These are phyloP conservation scores for Colletotrichum paranaense DNA, from an alignment of 2,329 filamentous ascomycete genomes.

Conservation along the genomic window DNA sequence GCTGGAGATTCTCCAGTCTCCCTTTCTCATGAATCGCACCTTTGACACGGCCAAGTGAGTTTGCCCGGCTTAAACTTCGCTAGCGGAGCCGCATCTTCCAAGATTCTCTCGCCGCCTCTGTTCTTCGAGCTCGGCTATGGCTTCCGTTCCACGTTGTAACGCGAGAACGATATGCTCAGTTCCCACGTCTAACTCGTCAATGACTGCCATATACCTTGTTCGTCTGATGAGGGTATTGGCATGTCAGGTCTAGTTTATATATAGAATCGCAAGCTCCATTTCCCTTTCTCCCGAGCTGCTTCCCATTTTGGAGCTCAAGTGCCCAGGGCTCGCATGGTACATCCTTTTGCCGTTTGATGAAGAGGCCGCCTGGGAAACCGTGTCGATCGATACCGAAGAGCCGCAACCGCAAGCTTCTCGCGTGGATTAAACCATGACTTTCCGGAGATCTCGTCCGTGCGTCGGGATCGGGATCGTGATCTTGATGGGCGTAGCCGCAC, in stretches of 20 bases:
- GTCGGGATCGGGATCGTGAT: not conserved
- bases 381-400: not conserved
- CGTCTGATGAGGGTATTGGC: not conserved
- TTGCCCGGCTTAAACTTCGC: not conserved
- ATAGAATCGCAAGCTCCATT: not conserved
- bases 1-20: not conserved
- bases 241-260: too few species aligned
- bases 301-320: not conserved
- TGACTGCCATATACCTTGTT: not conserved
- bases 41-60: not conserved
- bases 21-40: not conserved
- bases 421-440: not conserved
- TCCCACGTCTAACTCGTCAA: not conserved
- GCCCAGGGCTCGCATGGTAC: not conserved
- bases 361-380: not conserved
- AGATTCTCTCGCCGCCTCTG: not conserved
- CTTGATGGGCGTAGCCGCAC: not conserved
- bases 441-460: not conserved
- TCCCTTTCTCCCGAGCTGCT: not conserved
- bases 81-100: not conserved
- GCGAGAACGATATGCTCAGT: too few species aligned
- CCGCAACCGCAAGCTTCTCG: not conserved
- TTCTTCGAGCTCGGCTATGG: not conserved
- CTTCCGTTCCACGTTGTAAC: not conserved
- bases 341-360: not conserved